Evolutionary conservation across 176 grass and related monocot genomes (phyloP).

Genomic region (Raddia distichophylla): DNA sequence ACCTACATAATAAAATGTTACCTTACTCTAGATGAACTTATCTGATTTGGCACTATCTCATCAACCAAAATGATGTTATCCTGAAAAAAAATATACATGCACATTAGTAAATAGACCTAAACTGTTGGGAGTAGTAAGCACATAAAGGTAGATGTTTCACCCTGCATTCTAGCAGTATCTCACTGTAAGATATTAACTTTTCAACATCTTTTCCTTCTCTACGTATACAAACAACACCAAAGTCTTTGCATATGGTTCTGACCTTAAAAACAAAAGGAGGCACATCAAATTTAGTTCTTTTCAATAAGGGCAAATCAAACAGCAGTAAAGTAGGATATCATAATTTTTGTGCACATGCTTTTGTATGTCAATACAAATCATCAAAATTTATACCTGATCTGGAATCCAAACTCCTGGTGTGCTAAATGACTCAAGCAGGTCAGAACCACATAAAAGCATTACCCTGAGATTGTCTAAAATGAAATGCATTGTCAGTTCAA

Average conservation of each 20-base stretch:
- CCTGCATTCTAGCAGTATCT: no score
- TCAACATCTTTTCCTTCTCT: no score
- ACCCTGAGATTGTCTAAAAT: conserved; percentile 64
- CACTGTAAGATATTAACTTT: no score
- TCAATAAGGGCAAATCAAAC: background rate
- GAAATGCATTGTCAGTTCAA: background rate
- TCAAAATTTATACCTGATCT: conserved; percentile 59
- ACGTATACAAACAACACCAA: conserved; percentile 37
- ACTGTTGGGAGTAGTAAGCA: background rate
- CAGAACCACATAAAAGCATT: conserved; percentile 93
- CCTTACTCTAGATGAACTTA: conserved; percentile 95
- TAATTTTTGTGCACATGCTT: background rate
- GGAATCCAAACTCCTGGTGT: conserved; percentile 82
- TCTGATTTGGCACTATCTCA: conserved; percentile 91
- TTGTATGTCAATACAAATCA: background rate
- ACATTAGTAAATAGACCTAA: conserved; percentile 9
- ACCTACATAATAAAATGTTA: conserved; percentile 1
- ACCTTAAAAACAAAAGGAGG: conserved; percentile 47
- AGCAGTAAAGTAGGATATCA: background rate
- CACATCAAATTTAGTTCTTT: background rate
- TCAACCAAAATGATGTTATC: conserved; percentile 71
- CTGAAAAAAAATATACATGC: conserved; percentile 44
- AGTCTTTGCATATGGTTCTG: conserved; percentile 74
- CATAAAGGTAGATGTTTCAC: no score
- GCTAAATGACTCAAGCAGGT: conserved; percentile 74